Evolutionary conservation across 2,329 filamentous ascomycete genomes (phyloP), one percentile per base, ranked within the genome.

Genomic region (Monilinia fructicola): DNA sequence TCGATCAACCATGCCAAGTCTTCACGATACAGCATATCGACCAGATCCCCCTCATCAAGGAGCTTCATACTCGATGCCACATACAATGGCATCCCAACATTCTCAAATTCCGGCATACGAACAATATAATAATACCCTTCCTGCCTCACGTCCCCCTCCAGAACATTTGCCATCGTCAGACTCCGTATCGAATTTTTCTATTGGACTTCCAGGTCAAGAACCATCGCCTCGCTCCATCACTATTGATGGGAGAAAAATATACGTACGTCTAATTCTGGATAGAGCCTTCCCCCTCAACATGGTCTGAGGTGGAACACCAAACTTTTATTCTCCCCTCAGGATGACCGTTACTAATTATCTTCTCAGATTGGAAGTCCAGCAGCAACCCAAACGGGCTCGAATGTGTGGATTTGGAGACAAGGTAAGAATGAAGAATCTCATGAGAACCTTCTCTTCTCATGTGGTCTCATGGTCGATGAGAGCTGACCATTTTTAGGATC

Each of bases 351-450:
- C 70, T 73, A 63, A 74, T 59, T 53, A 21, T 21, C n/a, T 38
- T n/a, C 82, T 78, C 78, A 90, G 88, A 69, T 84, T 97, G 61
- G 82, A 89, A 71, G 92, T 97, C 68, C 88, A 91, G 71, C 95
- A 99, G 80, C 93, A 98, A 78, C 95, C 95, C 61, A 85, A 92
- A 74, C 88, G 95, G 74, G 95, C 95, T 71, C 91, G 95, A 69
- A 98, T 98, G 95, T 99, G 95, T 81, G 95, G 95, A 10, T 99
- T 98, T 80, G 95, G 95, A 69, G 95, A 99, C 81, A 99, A 98
- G 85, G 92, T 95, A 80, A 66, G 68, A 58, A 35, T 42, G 28
- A 67, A 52, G n/a, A 71, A 68, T 46, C 38, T 48, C 12, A 59
- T 52, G 58, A 63, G 31, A 46, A 38, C 5, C n/a, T 6, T 16